Evolutionary conservation across 2,329 filamentous ascomycete genomes (phyloP), one percentile per base, ranked within the genome.

Genomic region (Aspergillus quadrilineatus): DNA sequence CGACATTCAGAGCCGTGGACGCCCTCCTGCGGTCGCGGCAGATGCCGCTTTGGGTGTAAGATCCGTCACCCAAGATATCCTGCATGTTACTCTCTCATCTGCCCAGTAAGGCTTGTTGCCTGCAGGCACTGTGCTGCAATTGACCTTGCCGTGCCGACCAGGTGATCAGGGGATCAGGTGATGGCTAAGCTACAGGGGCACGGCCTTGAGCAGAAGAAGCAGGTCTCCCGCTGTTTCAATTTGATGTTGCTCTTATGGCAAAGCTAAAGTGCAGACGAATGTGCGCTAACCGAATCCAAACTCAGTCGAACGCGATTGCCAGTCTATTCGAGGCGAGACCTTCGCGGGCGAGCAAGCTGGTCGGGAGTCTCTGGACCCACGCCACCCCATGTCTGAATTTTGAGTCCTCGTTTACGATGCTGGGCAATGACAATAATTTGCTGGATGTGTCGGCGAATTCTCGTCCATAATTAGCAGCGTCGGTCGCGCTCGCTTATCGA

Each of bases 331-430:
- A 42, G 50, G 43, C 42, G 44, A 49, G 47, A 57, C 58, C 43
- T 43, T 44, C 30, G 28, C 41, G 10, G 32, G 10, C 32, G 7
- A 22, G 32, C 10, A 34, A 26, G 41, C n/a, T 26, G 12, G 43
- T 28, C 6, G 17, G 14, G 8, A 17, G 22, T 22, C 22, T 30
- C 43, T 26, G 37, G 49, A 50, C 57, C 57, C 57, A 59, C 57
- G 42, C 57, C 53, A 46, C 45, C 44, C 50, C 42, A 54, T 42
- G 53, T 14, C 39, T 52, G 30, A 52, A 50, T 28, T 59, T 53
- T 53, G 53, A 43, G 53, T 30, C 45, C 36, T 41, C 17, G 46
- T 34, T 34, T 37, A 37, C 9, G 14, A 14, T 37, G 9, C 14
- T 37, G 10, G 10, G 10, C 34, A n/a, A 37, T 37, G 3, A 22